A percentile compares a stretch with the other conserved stretches of the same genome.
Conservation (phyloP, 1,284 basidiomycete genomes). For the Leccinum solheimii region DNA sequence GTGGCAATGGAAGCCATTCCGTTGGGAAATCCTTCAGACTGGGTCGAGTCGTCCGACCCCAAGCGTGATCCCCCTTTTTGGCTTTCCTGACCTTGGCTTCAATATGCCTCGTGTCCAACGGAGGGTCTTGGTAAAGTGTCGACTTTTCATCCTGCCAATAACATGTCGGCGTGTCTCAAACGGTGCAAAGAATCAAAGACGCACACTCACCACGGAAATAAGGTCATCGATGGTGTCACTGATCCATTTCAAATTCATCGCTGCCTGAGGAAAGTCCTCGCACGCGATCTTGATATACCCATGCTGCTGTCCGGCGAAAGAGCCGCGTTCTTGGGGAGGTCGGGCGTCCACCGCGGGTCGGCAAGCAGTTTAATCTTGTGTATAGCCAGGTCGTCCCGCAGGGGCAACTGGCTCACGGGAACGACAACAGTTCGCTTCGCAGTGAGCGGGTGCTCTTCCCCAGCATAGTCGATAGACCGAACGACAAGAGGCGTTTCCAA, state of each 20-base stretch:
- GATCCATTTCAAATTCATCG: conserved; percentile 86
- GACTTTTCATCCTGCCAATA: conserved; percentile 26
- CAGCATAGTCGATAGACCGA: conserved; percentile 74
- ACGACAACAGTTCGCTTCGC: conserved; percentile 73
- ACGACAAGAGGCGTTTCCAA: conserved; percentile 61
- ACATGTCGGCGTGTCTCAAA: conserved; percentile 12
- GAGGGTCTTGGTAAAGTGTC: conserved; percentile 56
- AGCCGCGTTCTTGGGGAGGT: conserved; percentile 69
- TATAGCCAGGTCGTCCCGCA: conserved; percentile 59
- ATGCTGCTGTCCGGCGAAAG: conserved; percentile 47
- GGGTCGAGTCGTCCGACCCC: conserved; percentile 58
- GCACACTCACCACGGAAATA: conserved; percentile 75
- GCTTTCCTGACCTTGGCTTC: conserved; percentile 68
- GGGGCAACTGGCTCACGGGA: conserved; percentile 69
- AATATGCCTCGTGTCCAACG: conserved; percentile 78
- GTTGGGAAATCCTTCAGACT: conserved; percentile 76
- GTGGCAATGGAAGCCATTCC: conserved; percentile 63
- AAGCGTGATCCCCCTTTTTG: conserved; percentile 66
- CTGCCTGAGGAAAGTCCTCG: conserved; percentile 74
- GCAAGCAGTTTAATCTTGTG: conserved; percentile 83
- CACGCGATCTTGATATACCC: conserved; percentile 86
- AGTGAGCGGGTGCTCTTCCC: conserved; percentile 68
- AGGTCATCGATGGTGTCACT: conserved; percentile 77
- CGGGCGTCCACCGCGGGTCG: conserved; percentile 78
- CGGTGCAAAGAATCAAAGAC: conserved; percentile 29